These are phyloP conservation scores for Laburnicola sp. DNA, from an alignment of 2,329 filamentous ascomycete genomes.

Conservation along the genomic window DNA sequence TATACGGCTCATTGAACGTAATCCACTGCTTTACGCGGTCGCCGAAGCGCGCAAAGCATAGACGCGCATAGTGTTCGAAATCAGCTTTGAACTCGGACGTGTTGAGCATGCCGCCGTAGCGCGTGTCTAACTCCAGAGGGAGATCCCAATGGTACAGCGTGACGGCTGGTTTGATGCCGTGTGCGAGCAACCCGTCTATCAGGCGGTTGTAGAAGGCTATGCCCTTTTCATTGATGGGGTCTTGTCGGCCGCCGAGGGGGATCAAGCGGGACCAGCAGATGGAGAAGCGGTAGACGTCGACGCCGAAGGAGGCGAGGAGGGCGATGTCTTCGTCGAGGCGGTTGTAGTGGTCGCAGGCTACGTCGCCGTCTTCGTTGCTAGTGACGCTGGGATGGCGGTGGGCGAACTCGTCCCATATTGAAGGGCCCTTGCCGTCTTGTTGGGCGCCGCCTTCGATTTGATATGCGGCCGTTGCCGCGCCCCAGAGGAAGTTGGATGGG, in stretches of 20 bases:
- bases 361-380: slow-evolving; percentile 45
- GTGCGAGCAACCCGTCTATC: slow-evolving; percentile 15
- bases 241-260: slow-evolving; percentile 16
- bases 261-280: slow-evolving; percentile 22
- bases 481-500: slow-evolving; percentile 46
- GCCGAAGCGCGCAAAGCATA: slow-evolving; percentile 44
- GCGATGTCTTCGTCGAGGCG: slow-evolving; percentile 50
- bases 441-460: slow-evolving; percentile 50
- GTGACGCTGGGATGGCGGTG: slow-evolving; percentile 68
- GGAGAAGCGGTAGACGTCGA: slow-evolving; percentile 21
- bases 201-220: slow-evolving; percentile 17
- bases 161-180: slow-evolving; percentile 16
- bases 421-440: slow-evolving; percentile 47
- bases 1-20: slow-evolving; percentile 53
- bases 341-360: slow-evolving; percentile 45
- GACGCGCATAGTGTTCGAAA: slow-evolving; percentile 43
- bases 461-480: slow-evolving; percentile 47
- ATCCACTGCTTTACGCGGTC: slow-evolving; percentile 48
- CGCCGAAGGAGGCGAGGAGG: slow-evolving; percentile 15
- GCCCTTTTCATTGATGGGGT: slow-evolving; percentile 18
- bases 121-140: slow-evolving; percentile 15
- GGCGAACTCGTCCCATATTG: slow-evolving; percentile 49
- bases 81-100: slow-evolving; percentile 28
- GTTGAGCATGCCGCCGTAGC: slow-evolving; percentile 21
- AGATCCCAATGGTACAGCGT: slow-evolving; percentile 24